Base-by-base conservation (phyloP, 2,329 filamentous ascomycete genomes). In the Trichoderma sp. region DNA sequence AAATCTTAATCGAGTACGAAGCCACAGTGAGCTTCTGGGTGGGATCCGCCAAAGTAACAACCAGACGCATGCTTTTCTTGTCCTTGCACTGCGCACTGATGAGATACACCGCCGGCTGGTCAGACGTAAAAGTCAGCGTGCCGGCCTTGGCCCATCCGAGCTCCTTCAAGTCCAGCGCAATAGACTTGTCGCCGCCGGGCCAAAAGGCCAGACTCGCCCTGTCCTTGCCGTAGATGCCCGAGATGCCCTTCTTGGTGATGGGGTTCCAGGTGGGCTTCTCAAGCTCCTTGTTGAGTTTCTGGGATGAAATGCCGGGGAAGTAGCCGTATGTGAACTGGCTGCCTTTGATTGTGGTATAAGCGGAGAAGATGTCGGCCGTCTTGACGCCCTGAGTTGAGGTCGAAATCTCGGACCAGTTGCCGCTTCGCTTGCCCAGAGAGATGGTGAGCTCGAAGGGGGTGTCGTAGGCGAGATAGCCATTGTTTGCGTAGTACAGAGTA, bases 321-420 rank as follows among this genome's bases (percentile, higher is more conserved):
- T 76, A 34, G 39, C 72, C 74, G 12, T 74, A 76, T 1, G 74
- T 66, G 12, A 63, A 73, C 7, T 64, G 58, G n/a, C 57, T 30
- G 11, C 53, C 32, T 3, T 67, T 58, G 34, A 74, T 59, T 23
- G 71, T 74, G 1, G 72, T 73, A 61, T 76, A 77, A 0, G 75
- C 76, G 1, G 75, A 76, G 62, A 77, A 77, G 15, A 77, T 72
- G 62, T 73, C 67, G 11, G 68, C 70, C 1, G 74, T 73, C 4
- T 62, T 67, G 23, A 58, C 30, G 15, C 75, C 74, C n/a, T 58
- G 68, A 4, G 67, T 73, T 2, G 75, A 76, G 4, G 75, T 75
- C 3, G 74, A 76, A 39, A 76, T 76, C 30, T 73, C 73, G 26
- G 75, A 75, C 75, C 75, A 76, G 58, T 76, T 75, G 17, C 75